Evolutionary conservation across 345 rosid genomes (phyloP), one percentile per base, ranked within the genome.

Genomic region (Gossypium australe): DNA sequence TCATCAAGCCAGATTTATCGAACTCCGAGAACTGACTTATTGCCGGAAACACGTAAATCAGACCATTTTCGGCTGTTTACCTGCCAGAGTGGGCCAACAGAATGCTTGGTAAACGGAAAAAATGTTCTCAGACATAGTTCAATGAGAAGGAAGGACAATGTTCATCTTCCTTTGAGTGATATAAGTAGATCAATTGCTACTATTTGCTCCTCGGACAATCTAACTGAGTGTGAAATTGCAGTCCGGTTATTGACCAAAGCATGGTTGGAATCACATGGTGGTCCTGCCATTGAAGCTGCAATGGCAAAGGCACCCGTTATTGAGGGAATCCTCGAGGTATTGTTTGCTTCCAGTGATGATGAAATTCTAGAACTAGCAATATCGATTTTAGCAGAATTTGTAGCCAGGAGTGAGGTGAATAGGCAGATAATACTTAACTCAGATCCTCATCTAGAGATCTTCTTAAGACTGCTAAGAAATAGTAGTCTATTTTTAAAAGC

Each of bases 401-500:
- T 76, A 0, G 44, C 72, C 2, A 79, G 76, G 68, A 82, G 74
- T 11, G 81, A 86, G 7, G 55, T 72, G 9, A 81, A 67, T 41
- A 64, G 84, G 78, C 81, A 81, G 62, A 79, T 80, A 57, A 67
- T 88, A 73, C 77, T 89, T 22, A 84, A 84, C 61, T 75, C 77
- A 2, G 90, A 88, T 55, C 90, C 88, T 2, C 89, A 85, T 77
- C 88, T 89, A 14, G 82, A 88, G 34, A 80, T 82, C 69, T 88
- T 89, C 77, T 16, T 84, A 53, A 86, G 80, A 70, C 89, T 89
- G n/a, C 55, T 89, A 22, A 85, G 70, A 76, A 85, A 83, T 29
- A 85, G 82, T 34, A 81, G 88, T 47, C 70, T 89, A 20, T 89
- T 89, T 80, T 79, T 88, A 7, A 89, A 89, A 70, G 87, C 89